Evolutionary conservation across 371 early-diverging fungal species (phyloP).

Genomic region (Apophysomyces variabilis): DNA sequence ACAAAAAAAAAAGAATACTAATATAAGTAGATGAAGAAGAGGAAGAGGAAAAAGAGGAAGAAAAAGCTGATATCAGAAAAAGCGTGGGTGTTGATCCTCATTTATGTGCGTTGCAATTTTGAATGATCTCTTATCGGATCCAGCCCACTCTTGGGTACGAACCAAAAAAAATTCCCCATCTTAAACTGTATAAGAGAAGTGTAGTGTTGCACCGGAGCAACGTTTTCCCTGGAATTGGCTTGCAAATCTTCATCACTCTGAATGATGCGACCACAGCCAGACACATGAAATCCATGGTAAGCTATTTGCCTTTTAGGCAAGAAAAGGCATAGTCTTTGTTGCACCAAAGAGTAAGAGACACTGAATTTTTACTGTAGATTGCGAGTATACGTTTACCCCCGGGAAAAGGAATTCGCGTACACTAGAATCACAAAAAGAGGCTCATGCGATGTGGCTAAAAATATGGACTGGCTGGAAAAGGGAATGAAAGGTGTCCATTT

Average conservation of each 20-base stretch:
- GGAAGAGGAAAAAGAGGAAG: not conserved
- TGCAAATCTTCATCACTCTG: not conserved
- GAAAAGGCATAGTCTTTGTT: constrained; percentile 1
- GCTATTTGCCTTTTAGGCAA: not conserved
- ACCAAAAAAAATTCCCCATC: not conserved
- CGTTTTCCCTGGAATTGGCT: not conserved
- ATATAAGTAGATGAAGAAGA: not conserved
- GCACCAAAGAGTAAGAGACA: not conserved
- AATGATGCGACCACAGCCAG: not conserved
- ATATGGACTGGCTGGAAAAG: too few species aligned
- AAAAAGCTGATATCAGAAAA: not conserved
- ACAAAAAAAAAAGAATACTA: not conserved
- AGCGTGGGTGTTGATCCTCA: not conserved
- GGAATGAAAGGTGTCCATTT: too few species aligned
- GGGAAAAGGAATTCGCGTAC: constrained; percentile 8
- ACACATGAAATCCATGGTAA: constrained; percentile 1
- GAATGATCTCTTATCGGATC: too few species aligned
- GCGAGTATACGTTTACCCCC: not conserved
- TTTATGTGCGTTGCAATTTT: too few species aligned
- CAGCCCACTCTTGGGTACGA: too few species aligned
- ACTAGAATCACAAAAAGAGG: too few species aligned
- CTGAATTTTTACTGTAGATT: not conserved
- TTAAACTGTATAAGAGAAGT: not conserved
- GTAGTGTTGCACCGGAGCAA: constrained; percentile 3
- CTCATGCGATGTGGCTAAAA: too few species aligned